These are phyloP conservation scores for Jamesozyma lodderae DNA, from an alignment of 805 yeast genomes.

Conservation along the genomic window DNA sequence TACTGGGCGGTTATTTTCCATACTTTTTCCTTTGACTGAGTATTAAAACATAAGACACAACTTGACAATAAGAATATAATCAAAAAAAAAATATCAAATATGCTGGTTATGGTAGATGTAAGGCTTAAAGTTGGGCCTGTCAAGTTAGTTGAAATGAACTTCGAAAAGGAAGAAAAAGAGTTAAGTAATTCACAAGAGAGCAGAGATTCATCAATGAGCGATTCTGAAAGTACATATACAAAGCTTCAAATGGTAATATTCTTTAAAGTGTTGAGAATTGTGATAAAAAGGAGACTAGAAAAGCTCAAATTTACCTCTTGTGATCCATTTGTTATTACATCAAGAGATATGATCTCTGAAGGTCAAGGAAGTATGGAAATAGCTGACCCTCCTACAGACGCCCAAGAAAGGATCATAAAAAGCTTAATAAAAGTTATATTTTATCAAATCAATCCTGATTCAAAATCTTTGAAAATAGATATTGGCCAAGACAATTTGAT, in stretches of 20 bases:
- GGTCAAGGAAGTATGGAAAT: constrained; percentile 25
- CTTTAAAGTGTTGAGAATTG: constrained; percentile 9
- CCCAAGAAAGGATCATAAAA: constrained; percentile 19
- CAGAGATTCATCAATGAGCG: background rate
- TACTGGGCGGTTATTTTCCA: too few species aligned
- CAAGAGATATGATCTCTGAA: constrained; percentile 12
- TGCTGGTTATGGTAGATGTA: constrained; percentile 16
- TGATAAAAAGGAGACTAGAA: constrained; percentile 10
- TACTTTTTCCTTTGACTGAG: too few species aligned
- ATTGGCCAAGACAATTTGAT: constrained; percentile 22
- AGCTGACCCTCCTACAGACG: constrained; percentile 18
- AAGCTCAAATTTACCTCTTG: constrained; percentile 4
- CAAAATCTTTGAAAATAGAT: constrained; percentile 4
- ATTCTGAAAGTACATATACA: background rate
- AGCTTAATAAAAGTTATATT: constrained; percentile 20
- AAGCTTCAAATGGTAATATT: constrained; percentile 3
- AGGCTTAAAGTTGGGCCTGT: constrained; percentile 11
- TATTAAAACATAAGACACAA: too few species aligned
- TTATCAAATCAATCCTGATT: constrained; percentile 11
- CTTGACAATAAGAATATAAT: background rate
- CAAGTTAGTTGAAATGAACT: constrained; percentile 6
- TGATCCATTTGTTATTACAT: constrained; percentile 8
- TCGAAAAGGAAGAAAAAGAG: constrained; percentile 5
- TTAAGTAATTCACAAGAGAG: background rate
- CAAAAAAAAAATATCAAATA: too few species aligned